Evolutionary conservation across 768 basidiomycete genomes (phyloP).

Genomic region (Collybiopsis confluens): DNA sequence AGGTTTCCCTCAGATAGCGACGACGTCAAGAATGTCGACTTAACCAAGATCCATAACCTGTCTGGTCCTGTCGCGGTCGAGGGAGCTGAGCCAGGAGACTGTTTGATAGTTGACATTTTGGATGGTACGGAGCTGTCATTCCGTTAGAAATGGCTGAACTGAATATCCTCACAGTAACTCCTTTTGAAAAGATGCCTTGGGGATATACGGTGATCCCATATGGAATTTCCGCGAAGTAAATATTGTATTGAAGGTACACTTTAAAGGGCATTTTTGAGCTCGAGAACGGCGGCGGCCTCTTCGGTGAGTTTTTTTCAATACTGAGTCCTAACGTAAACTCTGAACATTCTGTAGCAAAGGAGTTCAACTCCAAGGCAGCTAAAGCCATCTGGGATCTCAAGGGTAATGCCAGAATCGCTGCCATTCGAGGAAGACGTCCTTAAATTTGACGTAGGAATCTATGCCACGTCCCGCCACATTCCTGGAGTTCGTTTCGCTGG

Average conservation of each 20-base stretch:
- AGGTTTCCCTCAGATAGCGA: slow-evolving; percentile 45
- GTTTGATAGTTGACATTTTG: slow-evolving; percentile 76
- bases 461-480: slow-evolving; percentile 71
- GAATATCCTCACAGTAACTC: slow-evolving; percentile 38
- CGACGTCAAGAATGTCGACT: slow-evolving; percentile 62
- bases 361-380: slow-evolving; percentile 66
- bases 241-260: not conserved
- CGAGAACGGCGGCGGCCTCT: slow-evolving; percentile 68
- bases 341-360: slow-evolving; percentile 39
- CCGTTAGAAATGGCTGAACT: not conserved
- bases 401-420: slow-evolving; percentile 26
- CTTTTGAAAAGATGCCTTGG: slow-evolving; percentile 78
- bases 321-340: no score
- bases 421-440: not conserved
- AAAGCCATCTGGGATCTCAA: slow-evolving; percentile 84
- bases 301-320: slow-evolving; percentile 37
- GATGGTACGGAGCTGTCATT: slow-evolving; percentile 41
- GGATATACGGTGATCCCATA: slow-evolving; percentile 56
- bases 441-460: slow-evolving; percentile 43
- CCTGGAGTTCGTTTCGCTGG: slow-evolving; percentile 79
- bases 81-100: slow-evolving; percentile 76
- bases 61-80: slow-evolving; percentile 73
- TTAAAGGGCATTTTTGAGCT: slow-evolving; percentile 68
- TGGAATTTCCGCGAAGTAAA: not conserved
- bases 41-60: slow-evolving; percentile 68